Conservation (phyloP, 2,329 filamentous ascomycete genomes). For the Aspergillus piperis region DNA sequence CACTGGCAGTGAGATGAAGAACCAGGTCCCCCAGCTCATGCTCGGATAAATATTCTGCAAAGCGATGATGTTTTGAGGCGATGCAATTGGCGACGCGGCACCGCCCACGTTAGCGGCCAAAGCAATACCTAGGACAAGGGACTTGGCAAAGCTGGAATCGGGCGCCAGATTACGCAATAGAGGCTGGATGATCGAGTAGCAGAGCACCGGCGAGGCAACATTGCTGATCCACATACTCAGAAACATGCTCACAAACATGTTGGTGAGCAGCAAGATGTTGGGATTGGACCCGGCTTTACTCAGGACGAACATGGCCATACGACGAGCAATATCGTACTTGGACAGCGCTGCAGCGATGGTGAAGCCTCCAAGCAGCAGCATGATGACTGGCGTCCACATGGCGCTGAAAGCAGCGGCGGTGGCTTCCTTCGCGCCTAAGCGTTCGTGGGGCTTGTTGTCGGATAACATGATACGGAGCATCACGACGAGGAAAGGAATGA, state of each 20-base stretch:
- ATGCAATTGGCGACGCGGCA: slow-evolving; percentile 94
- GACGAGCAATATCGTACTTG: slow-evolving; percentile 97
- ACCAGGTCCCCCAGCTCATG: slow-evolving; percentile 94
- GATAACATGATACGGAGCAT: slow-evolving; percentile 80
- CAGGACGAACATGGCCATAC: slow-evolving; percentile 92
- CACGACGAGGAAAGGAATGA: slow-evolving; percentile 92
- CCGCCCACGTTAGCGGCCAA: slow-evolving; percentile 94
- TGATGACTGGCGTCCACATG: slow-evolving; percentile 99
- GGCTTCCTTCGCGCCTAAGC: slow-evolving; percentile 77
- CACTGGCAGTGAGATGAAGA: slow-evolving; percentile 91
- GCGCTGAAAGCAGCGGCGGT: slow-evolving; percentile 84
- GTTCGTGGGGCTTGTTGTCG: slow-evolving; percentile 67
- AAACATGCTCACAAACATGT: slow-evolving; percentile 98
- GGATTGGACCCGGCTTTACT: slow-evolving; percentile 95
- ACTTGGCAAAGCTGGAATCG: slow-evolving; percentile 91
- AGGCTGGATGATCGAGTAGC: slow-evolving; percentile 97
- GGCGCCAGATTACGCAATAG: slow-evolving; percentile 89
- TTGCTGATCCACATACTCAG: slow-evolving; percentile 99
- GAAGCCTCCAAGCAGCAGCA: slow-evolving; percentile 94
- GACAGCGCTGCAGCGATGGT: slow-evolving; percentile 92
- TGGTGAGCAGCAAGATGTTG: slow-evolving; percentile 85
- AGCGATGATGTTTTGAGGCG: slow-evolving; percentile 95
- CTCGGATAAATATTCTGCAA: slow-evolving; percentile 91
- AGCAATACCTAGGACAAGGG: slow-evolving; percentile 91
- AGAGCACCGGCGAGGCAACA: slow-evolving; percentile 92